phyloP scores from a whole-genome alignment of 2,329 filamentous ascomycete genomes.

The Ophiostoma perfectum region DNA sequence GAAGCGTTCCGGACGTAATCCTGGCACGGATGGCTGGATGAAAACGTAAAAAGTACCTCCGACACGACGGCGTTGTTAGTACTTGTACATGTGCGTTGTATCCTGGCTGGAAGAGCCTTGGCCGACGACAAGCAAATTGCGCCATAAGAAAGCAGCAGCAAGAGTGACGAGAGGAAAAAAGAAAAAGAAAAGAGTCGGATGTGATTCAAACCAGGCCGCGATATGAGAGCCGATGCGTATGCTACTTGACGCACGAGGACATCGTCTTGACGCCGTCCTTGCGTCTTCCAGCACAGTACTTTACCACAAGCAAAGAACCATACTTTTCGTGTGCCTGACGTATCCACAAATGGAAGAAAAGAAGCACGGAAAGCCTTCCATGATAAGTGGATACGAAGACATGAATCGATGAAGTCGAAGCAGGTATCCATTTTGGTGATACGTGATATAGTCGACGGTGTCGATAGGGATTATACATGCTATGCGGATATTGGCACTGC shows the following conservation, averaged over 20 bases:
- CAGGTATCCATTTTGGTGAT: conserved; percentile 3
- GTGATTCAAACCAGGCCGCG: too few relatives aligned
- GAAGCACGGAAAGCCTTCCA: conserved; percentile 4
- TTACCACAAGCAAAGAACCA: background rate
- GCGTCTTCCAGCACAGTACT: too few relatives aligned
- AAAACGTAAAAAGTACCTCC: conserved; percentile 1
- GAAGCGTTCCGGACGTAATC: background rate
- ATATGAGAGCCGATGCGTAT: too few relatives aligned
- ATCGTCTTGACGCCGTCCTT: background rate
- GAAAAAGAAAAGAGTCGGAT: too few relatives aligned
- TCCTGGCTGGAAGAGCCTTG: background rate
- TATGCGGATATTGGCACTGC: background rate
- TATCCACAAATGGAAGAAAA: conserved; percentile 10
- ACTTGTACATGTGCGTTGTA: background rate
- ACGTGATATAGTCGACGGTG: background rate
- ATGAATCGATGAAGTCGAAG: background rate
- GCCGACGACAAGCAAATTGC: background rate
- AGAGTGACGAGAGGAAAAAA: too few relatives aligned
- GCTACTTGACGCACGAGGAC: too few relatives aligned
- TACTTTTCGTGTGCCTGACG: conserved; percentile 6
- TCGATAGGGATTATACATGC: background rate
- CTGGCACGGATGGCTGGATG: conserved; percentile 1
- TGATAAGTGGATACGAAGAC: conserved; percentile 5
- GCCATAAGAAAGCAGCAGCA: too few relatives aligned
- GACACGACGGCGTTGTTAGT: conserved; percentile 7